Base-by-base conservation (phyloP, 805 yeast species). In the Barnettozyma sp. region DNA sequence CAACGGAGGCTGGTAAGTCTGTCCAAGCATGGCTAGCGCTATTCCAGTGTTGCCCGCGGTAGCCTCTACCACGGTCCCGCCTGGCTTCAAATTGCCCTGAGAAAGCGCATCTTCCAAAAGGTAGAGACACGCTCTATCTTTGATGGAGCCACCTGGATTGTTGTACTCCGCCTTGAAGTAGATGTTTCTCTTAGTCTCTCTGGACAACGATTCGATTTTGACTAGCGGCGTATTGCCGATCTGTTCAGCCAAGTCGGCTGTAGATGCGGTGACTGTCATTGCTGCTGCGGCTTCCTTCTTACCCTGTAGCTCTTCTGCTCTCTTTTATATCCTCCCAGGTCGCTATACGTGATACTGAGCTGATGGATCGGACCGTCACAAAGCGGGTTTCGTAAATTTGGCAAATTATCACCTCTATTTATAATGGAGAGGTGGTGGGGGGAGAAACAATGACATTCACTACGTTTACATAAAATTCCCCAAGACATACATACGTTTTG, bases 21-120 rank as follows among this genome's bases (percentile, higher is more conserved):
- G 42, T 38, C 86, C 79, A 8, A 84, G 59, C 56, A 82, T 68
- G 2, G 94, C 87, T 45, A 84, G 61, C 2, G 90, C 80, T 11
- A 84, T 81, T 5, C 94, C 94, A 0, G 94, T 84, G 4, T 92
- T 83, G 0, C 94, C 94, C 5, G 85, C 77, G 2, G 94, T 84
- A 8, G 94, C 94, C 58, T 84, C 94, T 48, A 70, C 80, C 1
- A 84, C 71, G 10, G 75, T 62, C 42, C 83, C 88, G 2, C 78
- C 82, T 0, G 84, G 82, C 4, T 58, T 55, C 15, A 83, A 52
- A 6, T 58, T 49, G 1, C 83, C 83, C 24, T 52, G 41, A 6
- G 43, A 34, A 46, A 82, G 82, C 35, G 78, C 80, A 17, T 70
- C 71, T 35, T 74, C 60, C 10, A 83, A 73, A 22, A 83, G 73